A percentile compares a stretch with the other conserved stretches of the same genome.
Conservation (phyloP, 176 grass and related monocot genomes). For the Paspalum notatum region DNA sequence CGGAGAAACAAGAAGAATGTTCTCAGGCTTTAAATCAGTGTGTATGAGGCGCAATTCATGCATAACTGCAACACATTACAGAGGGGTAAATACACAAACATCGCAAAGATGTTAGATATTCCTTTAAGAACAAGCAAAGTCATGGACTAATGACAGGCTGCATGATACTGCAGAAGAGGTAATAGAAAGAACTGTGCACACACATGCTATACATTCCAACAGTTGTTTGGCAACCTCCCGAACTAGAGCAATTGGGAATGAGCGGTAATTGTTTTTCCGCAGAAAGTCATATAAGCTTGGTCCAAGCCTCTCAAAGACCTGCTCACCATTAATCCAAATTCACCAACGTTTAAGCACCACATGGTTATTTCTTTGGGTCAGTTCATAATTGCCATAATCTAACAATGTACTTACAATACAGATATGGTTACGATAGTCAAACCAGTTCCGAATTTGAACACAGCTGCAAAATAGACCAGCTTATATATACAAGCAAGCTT, state of each 20-base stretch:
- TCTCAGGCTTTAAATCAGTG: conserved; percentile 99
- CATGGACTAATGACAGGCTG: conserved; percentile 28
- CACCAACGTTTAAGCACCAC: conserved; percentile 53
- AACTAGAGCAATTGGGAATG: conserved; percentile 78
- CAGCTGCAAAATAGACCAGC: conserved; percentile 79
- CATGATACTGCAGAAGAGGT: conserved; percentile 30
- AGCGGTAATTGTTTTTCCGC: conserved; percentile 75
- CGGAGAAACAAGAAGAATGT: conserved; percentile 97
- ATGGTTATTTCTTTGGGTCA: conserved; percentile 40
- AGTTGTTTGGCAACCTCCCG: conserved; percentile 79
- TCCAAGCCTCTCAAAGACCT: conserved; percentile 90
- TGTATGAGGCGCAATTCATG: conserved; percentile 98
- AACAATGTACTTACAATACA: conserved; percentile 88
- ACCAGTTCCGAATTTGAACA: conserved; percentile 92
- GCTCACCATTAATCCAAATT: conserved; percentile 71
- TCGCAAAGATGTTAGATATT: conserved; percentile 30
- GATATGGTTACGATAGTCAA: conserved; percentile 95
- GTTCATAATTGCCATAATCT: conserved; percentile 62
- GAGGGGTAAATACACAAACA: conserved; percentile 60
- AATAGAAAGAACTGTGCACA: conserved; percentile 44
- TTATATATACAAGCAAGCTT: conserved; percentile 57
- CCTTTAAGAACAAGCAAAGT: conserved; percentile 16
- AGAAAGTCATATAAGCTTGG: conserved; percentile 84
- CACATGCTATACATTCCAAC: conserved; percentile 75
- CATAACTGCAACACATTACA: conserved; percentile 92